Evolutionary conservation across 2,329 filamentous ascomycete species (phyloP).

Genomic region (Penicillium sp.): DNA sequence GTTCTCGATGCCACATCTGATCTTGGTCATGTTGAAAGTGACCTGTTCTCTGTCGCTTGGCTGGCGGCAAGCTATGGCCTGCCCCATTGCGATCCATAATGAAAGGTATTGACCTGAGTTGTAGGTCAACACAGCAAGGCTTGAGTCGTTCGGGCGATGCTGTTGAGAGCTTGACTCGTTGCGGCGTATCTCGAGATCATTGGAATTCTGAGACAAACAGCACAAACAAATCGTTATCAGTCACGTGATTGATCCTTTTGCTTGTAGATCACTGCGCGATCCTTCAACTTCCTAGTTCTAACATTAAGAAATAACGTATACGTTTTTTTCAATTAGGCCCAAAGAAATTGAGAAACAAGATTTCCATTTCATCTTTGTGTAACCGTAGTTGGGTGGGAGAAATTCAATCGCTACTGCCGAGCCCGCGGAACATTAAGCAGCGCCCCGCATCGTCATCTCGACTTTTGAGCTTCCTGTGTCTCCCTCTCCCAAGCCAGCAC

Average conservation of each 20-base stretch:
- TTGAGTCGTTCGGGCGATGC: slow-evolving; percentile 2
- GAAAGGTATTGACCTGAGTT: slow-evolving; percentile 1
- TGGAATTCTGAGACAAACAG: slow-evolving; percentile 33
- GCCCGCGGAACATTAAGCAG: slow-evolving; percentile 23
- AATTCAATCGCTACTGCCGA: slow-evolving; percentile 17
- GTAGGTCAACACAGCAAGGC: slow-evolving; percentile 6
- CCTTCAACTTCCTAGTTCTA: background rate
- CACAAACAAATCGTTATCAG: slow-evolving; percentile 35
- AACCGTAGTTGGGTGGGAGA: background rate
- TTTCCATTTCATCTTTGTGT: no score
- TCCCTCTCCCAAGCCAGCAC: slow-evolving; percentile 17
- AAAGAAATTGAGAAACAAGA: background rate
- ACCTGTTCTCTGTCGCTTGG: slow-evolving; percentile 48
- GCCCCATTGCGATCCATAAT: slow-evolving; percentile 45
- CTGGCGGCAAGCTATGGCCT: slow-evolving; percentile 37
- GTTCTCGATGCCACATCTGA: slow-evolving; percentile 99
- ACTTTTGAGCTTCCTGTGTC: slow-evolving; percentile 36
- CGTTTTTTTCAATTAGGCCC: no score
- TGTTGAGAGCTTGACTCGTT: slow-evolving; percentile 12
- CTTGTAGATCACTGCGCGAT: background rate
- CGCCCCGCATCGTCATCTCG: slow-evolving; percentile 43
- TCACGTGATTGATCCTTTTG: slow-evolving; percentile 30
- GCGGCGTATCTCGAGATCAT: slow-evolving; percentile 17
- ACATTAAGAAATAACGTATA: background rate
- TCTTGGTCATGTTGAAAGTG: slow-evolving; percentile 61